Conservation (phyloP, 257 asterid species). For the Solanum tacnaense region DNA sequence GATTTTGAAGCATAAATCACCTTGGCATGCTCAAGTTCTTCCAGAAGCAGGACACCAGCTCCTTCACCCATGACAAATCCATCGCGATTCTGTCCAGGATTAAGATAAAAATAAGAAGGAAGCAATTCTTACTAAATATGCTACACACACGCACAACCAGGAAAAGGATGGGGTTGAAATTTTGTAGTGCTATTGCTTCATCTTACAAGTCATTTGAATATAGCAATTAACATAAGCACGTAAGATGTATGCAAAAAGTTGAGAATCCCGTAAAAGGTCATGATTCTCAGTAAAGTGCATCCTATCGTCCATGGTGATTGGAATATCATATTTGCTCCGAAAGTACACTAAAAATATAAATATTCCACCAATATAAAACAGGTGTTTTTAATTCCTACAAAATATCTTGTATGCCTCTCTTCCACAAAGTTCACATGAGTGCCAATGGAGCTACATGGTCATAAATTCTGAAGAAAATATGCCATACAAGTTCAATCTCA, state of each 20-base stretch:
- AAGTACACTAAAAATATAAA: not conserved
- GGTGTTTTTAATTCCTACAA: not conserved
- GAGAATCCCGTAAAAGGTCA: not conserved
- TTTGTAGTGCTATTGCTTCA: not conserved
- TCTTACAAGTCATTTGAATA: not conserved
- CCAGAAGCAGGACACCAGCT: constrained; percentile 84
- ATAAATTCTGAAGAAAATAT: not conserved
- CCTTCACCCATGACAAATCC: constrained; percentile 99
- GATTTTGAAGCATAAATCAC: constrained; percentile 18
- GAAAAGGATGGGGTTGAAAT: not conserved
- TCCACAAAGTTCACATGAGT: not conserved
- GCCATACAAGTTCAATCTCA: not conserved
- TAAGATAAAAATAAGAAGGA: not conserved
- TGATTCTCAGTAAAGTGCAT: not conserved
- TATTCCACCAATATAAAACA: not conserved
- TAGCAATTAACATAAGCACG: not conserved
- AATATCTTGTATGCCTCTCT: not conserved
- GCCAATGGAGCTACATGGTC: not conserved
- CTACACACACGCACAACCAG: not conserved
- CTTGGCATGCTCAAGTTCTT: constrained; percentile 97
- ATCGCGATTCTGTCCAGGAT: constrained; percentile 67
- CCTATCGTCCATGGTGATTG: not conserved
- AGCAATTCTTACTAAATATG: not conserved
- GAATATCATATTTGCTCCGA: not conserved
- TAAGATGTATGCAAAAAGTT: not conserved